Percentiles rank a stretch among this genome's conserved stretches.
phyloP scores from a whole-genome alignment of 2,329 filamentous ascomycete species.

The Cercospora brassicicola region DNA sequence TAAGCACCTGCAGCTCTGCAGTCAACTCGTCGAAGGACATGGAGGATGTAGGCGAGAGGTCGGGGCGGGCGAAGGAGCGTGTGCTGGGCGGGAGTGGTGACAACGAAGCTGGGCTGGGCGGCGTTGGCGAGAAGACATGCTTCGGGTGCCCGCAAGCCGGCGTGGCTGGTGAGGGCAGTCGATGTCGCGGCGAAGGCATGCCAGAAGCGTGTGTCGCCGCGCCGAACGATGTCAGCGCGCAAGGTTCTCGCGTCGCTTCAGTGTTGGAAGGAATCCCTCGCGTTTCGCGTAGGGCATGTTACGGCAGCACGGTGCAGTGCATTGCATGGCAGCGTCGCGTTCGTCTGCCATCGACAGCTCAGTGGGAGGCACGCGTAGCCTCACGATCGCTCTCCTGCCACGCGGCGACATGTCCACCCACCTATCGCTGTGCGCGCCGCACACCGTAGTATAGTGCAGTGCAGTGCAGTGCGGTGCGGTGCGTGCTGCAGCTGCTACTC shows the following conservation, averaged over 20 bases:
- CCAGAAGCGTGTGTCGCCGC: not conserved
- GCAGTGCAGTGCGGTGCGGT: too few relatives aligned
- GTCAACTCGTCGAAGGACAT: not conserved
- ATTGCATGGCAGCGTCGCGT: not conserved
- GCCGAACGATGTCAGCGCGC: not conserved
- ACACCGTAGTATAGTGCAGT: not conserved
- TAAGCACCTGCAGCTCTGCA: not conserved
- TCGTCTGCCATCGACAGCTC: not conserved
- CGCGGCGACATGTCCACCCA: not conserved
- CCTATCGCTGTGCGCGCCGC: not conserved
- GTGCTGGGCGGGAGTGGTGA: not conserved
- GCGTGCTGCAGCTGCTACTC: not conserved
- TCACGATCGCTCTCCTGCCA: not conserved
- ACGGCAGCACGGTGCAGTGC: not conserved
- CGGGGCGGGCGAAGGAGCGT: not conserved
- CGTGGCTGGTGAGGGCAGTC: constrained; percentile 9
- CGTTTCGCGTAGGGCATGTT: not conserved
- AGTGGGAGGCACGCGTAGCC: not conserved
- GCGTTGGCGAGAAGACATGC: constrained; percentile 5
- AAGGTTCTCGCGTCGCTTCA: not conserved
- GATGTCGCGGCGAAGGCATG: not conserved
- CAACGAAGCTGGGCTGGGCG: not conserved
- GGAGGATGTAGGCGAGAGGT: not conserved
- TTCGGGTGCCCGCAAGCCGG: constrained; percentile 14
- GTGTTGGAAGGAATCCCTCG: not conserved